Conservation (phyloP, 352 stramenopile species). For the Pythium vanterpoolii region DNA sequence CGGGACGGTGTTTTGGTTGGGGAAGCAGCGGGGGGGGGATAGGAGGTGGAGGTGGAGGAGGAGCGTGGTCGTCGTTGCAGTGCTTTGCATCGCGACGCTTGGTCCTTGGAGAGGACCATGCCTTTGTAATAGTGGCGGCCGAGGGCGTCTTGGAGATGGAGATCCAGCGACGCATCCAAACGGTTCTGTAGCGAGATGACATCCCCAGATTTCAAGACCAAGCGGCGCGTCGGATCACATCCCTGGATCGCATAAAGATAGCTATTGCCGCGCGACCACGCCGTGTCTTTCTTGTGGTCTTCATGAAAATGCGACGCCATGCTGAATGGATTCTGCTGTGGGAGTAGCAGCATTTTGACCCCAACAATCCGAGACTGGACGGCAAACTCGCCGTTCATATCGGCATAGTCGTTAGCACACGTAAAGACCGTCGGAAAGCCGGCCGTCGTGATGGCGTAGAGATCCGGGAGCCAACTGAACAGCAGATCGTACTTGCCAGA, state of each 20-base stretch:
- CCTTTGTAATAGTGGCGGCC: slow-evolving; percentile 57
- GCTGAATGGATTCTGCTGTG: slow-evolving; percentile 72
- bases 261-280: slow-evolving; percentile 68
- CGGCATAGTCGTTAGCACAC: slow-evolving; percentile 74
- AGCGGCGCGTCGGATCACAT: slow-evolving; percentile 27
- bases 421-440: slow-evolving; percentile 63
- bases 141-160: slow-evolving; percentile 52
- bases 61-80: slow-evolving; percentile 9
- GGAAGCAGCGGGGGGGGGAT: too few relatives aligned
- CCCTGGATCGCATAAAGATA: slow-evolving; percentile 64
- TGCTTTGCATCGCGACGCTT: slow-evolving; percentile 50
- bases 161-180: slow-evolving; percentile 43
- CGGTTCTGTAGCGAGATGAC: slow-evolving; percentile 33
- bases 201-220: slow-evolving; percentile 25
- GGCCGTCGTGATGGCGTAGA: slow-evolving; percentile 51
- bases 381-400: slow-evolving; percentile 78
- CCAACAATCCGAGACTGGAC: slow-evolving; percentile 63
- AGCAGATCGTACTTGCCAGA: slow-evolving; percentile 43
- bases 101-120: slow-evolving; percentile 63
- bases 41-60: neutral
- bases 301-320: slow-evolving; percentile 70
- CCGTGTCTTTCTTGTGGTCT: slow-evolving; percentile 55
- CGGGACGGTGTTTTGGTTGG: neutral
- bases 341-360: slow-evolving; percentile 55
- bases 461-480: slow-evolving; percentile 70